phyloP scores from a whole-genome alignment of 192 early-diverging fungal genomes.

The Neocallimastix lanati region DNA sequence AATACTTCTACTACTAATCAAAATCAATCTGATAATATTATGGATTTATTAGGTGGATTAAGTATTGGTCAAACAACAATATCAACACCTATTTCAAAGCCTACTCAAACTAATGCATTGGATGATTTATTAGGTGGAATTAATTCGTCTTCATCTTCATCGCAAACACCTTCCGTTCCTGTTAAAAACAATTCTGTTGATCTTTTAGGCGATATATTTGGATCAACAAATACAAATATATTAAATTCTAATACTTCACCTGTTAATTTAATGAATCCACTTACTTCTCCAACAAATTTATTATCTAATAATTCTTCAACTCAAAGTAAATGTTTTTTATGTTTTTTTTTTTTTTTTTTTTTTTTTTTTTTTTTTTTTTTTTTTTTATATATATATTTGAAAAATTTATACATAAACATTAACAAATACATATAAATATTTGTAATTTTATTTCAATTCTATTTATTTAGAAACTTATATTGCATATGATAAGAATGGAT shows the following conservation, averaged over 20 bases:
- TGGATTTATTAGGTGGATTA: constrained; percentile 35
- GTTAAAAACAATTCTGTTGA: constrained; percentile 39
- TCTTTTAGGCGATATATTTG: constrained; percentile 46
- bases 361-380: too few relatives aligned
- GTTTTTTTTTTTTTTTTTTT: neutral
- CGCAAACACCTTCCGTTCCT: constrained; percentile 7
- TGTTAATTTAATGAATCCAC: neutral
- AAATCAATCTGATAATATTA: constrained; percentile 18
- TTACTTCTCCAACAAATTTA: neutral
- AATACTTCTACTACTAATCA: neutral
- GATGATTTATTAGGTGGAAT: constrained; percentile 2
- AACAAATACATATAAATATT: too few relatives aligned
- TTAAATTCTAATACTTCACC: neutral
- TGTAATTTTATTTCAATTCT: too few relatives aligned
- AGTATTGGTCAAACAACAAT: constrained; percentile 10
- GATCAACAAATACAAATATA: constrained; percentile 14
- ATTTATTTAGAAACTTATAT: constrained; percentile 16
- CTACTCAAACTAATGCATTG: neutral
- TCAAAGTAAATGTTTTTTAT: neutral
- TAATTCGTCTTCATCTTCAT: constrained; percentile 11
- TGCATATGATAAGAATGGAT: constrained; percentile 61
- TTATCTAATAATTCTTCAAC: neutral
- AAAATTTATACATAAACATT: too few relatives aligned
- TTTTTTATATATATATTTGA: too few relatives aligned
- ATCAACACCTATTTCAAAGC: neutral